Base-by-base conservation (phyloP, 805 yeast species). In the Pichia rugopelliculosa region DNA sequence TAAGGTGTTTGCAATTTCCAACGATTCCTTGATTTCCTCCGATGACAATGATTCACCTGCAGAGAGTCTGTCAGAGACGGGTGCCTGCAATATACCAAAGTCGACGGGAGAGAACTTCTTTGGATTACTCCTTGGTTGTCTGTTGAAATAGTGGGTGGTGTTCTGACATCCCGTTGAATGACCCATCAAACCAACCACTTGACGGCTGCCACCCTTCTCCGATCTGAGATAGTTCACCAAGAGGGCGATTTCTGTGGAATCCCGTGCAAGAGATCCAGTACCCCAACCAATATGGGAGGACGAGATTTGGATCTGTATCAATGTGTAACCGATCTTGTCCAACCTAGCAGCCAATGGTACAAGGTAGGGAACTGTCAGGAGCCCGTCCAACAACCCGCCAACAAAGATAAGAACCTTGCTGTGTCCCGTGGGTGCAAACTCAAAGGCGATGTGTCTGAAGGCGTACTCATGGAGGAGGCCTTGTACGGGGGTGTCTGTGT, bases 81-180 rank as follows among this genome's bases (percentile, higher is more conserved):
- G 79, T 0, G 91, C 95, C 59, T 87, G 95, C 36, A 87, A 53
- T 13, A 83, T 74, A 1, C 76, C 84, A 4, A 77, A 88, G 42
- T 79, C 77, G 5, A 83, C 50, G 0, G 44, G 52, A 23, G 50
- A 46, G 2, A 48, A 51, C 6, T 42, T 23, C 3, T 27, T 15
- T 6, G 36, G 30, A 9, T 23, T 36, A 18, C 45, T 38, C 3
- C 43, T 53, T 4, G 53, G 47, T 46, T 65, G 41, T 59, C 73
- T 72, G 37, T 79, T 63, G 20, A 80, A 53, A 55, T 81, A 87
- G 50, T 80, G 77, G 59, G 84, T 71, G 1, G 80, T 74, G 57
- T 87, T 90, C 62, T 87, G 96, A 42, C 87, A 79, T 0, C 96
- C 96, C 0, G 96, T 87, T 2, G 95, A 87, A 58, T 86, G 93